phyloP scores from a whole-genome alignment of 768 basidiomycete species.

The Mrakia gelida region DNA sequence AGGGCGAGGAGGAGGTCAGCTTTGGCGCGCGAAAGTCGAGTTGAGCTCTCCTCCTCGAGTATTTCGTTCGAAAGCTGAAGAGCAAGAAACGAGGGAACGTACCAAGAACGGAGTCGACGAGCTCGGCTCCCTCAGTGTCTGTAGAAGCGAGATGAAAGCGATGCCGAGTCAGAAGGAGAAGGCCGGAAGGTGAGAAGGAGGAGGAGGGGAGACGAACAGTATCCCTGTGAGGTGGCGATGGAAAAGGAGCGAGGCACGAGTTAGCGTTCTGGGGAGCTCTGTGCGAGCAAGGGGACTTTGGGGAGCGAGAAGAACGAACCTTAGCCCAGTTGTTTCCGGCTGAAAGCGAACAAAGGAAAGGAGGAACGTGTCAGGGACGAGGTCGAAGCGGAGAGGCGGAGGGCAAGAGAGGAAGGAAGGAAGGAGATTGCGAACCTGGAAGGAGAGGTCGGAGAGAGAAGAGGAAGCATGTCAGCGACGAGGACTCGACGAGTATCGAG shows the following conservation, averaged over 20 bases:
- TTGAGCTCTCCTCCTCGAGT: background rate
- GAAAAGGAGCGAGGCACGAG: slow-evolving; percentile 2
- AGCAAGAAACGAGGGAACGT: background rate
- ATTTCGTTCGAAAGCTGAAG: background rate
- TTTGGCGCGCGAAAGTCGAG: background rate
- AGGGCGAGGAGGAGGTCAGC: background rate
- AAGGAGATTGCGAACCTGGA: background rate
- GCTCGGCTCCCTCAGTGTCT: slow-evolving; percentile 60
- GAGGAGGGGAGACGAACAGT: background rate
- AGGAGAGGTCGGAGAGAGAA: background rate
- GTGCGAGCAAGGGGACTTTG: background rate
- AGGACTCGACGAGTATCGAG: background rate
- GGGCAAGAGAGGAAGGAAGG: background rate
- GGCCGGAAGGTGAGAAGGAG: background rate
- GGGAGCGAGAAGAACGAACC: slow-evolving; percentile 57
- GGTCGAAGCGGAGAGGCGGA: slow-evolving; percentile 7
- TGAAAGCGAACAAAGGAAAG: slow-evolving; percentile 34
- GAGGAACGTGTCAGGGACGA: slow-evolving; percentile 12
- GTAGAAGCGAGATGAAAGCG: background rate
- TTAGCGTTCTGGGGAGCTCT: background rate
- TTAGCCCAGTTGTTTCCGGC: slow-evolving; percentile 43
- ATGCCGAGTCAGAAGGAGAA: background rate
- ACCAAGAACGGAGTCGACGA: slow-evolving; percentile 52
- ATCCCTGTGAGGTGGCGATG: background rate
- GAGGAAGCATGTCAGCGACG: background rate